Evolutionary conservation across 768 basidiomycete species (phyloP), one percentile per base, ranked within the genome.

Genomic region (Mycena polygramma): DNA sequence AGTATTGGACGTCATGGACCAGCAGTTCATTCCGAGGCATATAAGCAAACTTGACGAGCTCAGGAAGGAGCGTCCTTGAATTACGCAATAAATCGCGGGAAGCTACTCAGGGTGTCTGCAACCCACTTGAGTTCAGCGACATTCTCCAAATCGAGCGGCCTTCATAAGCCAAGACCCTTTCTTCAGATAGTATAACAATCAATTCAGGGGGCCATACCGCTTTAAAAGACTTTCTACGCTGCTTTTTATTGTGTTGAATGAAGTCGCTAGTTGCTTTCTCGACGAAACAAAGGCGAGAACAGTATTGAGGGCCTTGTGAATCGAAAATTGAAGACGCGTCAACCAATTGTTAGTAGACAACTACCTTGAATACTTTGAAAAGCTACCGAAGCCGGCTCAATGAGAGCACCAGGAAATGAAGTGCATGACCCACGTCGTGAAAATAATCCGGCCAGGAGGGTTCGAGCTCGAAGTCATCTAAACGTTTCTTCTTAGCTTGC

Each of bases 221-320:
- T 94, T 93, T 22, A 96, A 79, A 10, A 96, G 83, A 55, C 87
- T 84, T 81, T 97, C 95, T 0, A 95, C 94, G n/a, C 94, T 94
- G 17, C 87, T 85, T 51, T 92, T 87, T 30, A 96, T 85, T 4
- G 89, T 87, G 8, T 90, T 84, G 75, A 96, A 97, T 0, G 94
- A 96, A 9, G 89, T 91, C 9, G 94, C 92, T 41, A 97, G 79
- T 71, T 93, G 89, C 72, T 94, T 93, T 70, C 94, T 86, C 0
- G 94, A 91, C 3, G 94, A 93, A 46, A 95, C 87, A 75, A 97
- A 97, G 0, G 93, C 95, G 48, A 96, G 86, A 6, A 97, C 94
- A 17, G 95, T 94, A 74, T 96, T 97, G 55, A 97, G 82, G 13
- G 95, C 94, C 94, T 97, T 63, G 66, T 30, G 20, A 14, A 57